A percentile compares a stretch with the other conserved stretches of the same genome.
These are phyloP conservation scores for Pulveroboletus sp. DNA, from an alignment of 768 basidiomycete genomes.

Conservation along the genomic window DNA sequence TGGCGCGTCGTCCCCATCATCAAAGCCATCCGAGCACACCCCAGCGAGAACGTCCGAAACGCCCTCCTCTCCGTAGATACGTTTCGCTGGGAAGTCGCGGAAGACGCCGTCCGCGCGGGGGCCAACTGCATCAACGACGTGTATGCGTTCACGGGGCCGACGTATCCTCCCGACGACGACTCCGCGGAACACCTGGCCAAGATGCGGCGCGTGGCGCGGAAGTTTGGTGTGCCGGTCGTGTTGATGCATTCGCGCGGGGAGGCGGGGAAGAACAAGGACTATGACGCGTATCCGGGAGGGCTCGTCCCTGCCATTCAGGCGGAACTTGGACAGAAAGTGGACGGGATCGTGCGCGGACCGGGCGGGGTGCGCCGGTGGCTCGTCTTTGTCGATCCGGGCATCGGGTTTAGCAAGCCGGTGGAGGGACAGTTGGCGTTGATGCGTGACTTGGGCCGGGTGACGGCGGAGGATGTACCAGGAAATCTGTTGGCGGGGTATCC, in stretches of 20 bases:
- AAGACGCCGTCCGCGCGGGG: constrained; percentile 61
- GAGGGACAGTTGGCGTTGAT: constrained; percentile 71
- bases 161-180: constrained; percentile 35
- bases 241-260: constrained; percentile 95
- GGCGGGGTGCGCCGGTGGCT: constrained; percentile 84
- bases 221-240: constrained; percentile 71
- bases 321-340: constrained; percentile 70
- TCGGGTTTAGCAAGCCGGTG: constrained; percentile 89
- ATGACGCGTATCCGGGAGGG: constrained; percentile 40
- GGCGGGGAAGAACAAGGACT: constrained; percentile 70
- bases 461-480: constrained; percentile 36
- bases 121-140: constrained; percentile 88
- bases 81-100: constrained; percentile 20
- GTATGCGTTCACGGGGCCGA: constrained; percentile 66
- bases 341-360: constrained; percentile 56
- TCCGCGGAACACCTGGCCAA: constrained; percentile 41
- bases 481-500: constrained; percentile 61
- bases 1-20: constrained; percentile 70
- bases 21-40: constrained; percentile 45
- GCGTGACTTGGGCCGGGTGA: constrained; percentile 45
- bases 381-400: constrained; percentile 84
- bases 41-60: constrained; percentile 7
- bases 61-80: constrained; percentile 27
- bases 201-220: constrained; percentile 66
- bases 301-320: constrained; percentile 63